phyloP scores from a whole-genome alignment of 2,329 filamentous ascomycete species.

The Colletotrichum sp. region DNA sequence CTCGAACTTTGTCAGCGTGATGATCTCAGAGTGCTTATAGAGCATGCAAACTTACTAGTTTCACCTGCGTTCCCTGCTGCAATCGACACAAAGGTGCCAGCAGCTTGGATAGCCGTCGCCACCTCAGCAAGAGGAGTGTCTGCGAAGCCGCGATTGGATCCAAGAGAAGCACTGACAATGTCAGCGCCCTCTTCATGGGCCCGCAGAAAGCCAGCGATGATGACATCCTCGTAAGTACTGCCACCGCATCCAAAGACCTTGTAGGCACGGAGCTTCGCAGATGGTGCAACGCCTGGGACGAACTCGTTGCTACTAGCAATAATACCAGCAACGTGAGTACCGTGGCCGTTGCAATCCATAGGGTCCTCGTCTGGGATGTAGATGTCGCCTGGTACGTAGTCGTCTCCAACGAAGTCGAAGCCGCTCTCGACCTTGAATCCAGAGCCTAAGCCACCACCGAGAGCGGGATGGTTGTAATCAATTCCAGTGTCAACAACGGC shows the following conservation, averaged over 20 bases:
- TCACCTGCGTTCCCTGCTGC: slow-evolving; percentile 6
- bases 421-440: slow-evolving; percentile 53
- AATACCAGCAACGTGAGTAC: not conserved
- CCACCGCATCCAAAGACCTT: slow-evolving; percentile 37
- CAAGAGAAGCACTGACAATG: slow-evolving; percentile 34
- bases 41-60: not conserved
- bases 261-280: slow-evolving; percentile 44
- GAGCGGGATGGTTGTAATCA: slow-evolving; percentile 55
- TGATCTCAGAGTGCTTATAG: too few relatives aligned
- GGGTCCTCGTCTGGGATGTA: slow-evolving; percentile 44
- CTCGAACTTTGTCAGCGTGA: not conserved
- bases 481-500: slow-evolving; percentile 40
- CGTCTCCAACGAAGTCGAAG: slow-evolving; percentile 11
- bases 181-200: slow-evolving; percentile 30
- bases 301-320: slow-evolving; percentile 30
- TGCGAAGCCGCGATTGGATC: slow-evolving; percentile 28
- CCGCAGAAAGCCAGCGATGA: slow-evolving; percentile 17
- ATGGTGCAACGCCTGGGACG: slow-evolving; percentile 45
- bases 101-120: not conserved
- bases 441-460: slow-evolving; percentile 57
- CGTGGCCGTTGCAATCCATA: slow-evolving; percentile 34
- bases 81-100: not conserved
- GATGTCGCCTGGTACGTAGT: slow-evolving; percentile 29
- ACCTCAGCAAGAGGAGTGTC: slow-evolving; percentile 6
- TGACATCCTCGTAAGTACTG: slow-evolving; percentile 15